These are phyloP conservation scores for Aspergillus hiratsukae DNA, from an alignment of 2,329 filamentous ascomycete genomes.

Conservation along the genomic window DNA sequence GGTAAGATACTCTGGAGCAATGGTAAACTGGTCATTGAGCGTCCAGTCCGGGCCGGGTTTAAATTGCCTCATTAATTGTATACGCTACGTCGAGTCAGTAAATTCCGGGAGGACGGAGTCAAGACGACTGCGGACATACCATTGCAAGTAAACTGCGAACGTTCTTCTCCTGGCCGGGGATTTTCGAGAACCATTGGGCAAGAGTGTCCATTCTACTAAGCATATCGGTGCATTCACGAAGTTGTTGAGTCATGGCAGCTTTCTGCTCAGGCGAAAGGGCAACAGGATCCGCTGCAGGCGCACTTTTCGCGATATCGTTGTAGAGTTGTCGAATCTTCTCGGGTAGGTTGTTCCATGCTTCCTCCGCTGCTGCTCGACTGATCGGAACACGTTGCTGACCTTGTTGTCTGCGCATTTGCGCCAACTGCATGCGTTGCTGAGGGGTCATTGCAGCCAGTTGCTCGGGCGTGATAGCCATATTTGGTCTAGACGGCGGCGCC, in stretches of 20 bases:
- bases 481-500: constrained; percentile 18
- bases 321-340: constrained; percentile 38
- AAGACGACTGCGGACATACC: constrained; percentile 21
- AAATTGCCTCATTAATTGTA: constrained; percentile 45
- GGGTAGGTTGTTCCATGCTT: constrained; percentile 37
- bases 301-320: constrained; percentile 32
- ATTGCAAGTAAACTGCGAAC: constrained; percentile 35
- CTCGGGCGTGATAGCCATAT: constrained; percentile 28
- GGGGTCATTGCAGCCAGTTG: constrained; percentile 38
- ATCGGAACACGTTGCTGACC: constrained; percentile 27
- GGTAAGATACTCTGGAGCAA: constrained; percentile 37
- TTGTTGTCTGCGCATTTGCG: constrained; percentile 33
- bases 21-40: constrained; percentile 43
- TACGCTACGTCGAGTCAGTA: constrained; percentile 28
- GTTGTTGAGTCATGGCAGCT: constrained; percentile 34
- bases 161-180: constrained; percentile 38
- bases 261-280: constrained; percentile 37
- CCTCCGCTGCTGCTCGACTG: constrained; percentile 31
- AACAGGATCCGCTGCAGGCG: constrained; percentile 28
- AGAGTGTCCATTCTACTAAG: constrained; percentile 41
- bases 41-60: constrained; percentile 38
- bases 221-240: constrained; percentile 39
- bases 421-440: constrained; percentile 37
- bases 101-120: not conserved
- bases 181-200: constrained; percentile 36